These are phyloP conservation scores for Suillus clintonianus DNA, from an alignment of 768 basidiomycete genomes.

Conservation along the genomic window DNA sequence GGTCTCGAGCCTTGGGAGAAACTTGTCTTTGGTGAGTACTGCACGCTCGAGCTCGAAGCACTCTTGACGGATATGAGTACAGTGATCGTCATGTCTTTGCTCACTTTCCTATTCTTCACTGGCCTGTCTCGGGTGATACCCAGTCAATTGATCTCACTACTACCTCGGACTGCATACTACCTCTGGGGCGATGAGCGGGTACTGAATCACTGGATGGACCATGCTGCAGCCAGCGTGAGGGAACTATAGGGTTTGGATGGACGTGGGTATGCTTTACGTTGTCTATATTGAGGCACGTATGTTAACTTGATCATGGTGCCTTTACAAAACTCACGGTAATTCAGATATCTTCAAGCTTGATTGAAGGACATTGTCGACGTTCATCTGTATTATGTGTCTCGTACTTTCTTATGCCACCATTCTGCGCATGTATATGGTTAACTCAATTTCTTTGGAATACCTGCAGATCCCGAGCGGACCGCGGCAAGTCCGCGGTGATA, in stretches of 20 bases:
- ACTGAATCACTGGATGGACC: conserved; percentile 13
- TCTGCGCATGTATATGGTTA: too few relatives aligned
- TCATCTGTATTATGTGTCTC: not conserved
- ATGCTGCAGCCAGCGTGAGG: conserved; percentile 3
- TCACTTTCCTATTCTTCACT: conserved; percentile 42
- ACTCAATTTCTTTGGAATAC: too few relatives aligned
- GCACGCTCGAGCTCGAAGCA: not conserved
- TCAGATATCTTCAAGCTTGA: too few relatives aligned
- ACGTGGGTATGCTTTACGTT: not conserved
- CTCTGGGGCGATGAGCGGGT: conserved; percentile 43
- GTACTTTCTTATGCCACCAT: too few relatives aligned
- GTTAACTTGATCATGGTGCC: not conserved
- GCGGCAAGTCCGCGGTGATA: not conserved
- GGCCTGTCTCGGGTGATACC: conserved; percentile 56
- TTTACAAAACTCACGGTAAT: not conserved
- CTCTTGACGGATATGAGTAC: not conserved
- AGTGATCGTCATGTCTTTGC: conserved; percentile 39
- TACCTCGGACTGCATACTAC: conserved; percentile 54
- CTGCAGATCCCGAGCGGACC: not conserved
- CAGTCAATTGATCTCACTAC: conserved; percentile 48
- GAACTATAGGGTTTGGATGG: conserved; percentile 1
- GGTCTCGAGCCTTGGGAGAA: conserved; percentile 68
- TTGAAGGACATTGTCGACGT: not conserved
- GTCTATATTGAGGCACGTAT: not conserved
- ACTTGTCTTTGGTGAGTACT: conserved; percentile 47